Base-by-base conservation (phyloP, 805 yeast genomes). In the Dipodascus albidus region DNA sequence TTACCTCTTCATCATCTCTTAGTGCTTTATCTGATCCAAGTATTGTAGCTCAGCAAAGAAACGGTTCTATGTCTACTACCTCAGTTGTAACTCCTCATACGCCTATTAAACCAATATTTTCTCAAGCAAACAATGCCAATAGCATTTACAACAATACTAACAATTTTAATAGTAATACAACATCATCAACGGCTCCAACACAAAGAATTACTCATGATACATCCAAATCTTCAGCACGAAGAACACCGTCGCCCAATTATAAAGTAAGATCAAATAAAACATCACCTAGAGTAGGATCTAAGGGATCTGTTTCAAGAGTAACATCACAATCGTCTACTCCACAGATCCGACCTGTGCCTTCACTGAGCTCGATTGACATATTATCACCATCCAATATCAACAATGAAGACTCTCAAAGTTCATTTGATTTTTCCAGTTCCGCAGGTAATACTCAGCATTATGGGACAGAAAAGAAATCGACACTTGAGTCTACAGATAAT, bases 1-100 rank as follows among this genome's bases (percentile, higher is more conserved):
- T 22, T 8, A 23, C 54, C 3, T 42, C 55, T 21, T 11, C 55
- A 11, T 51, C 55, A 20, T n/a, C 33, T 27, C 11, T 27, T 6
- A 27, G 33, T 27, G 11, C 33, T 11, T 27, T 11, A 27, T 11
- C 33, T 11, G 33, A 27, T 27, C 11, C 33, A 27, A 6, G 11
- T 11, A 6, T 27, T 27, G 9, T 27, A 27, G 6, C 33, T 27
- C 33, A 27, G 11, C 33, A 27, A 27, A 27, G 33, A 38, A n/a
- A 4, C 6, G 20, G 20, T 38, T 38, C 44, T 38, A 14, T 14
- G 15, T 38, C 15, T 31, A 31, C 15, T 31, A 9, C 38, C 3
- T 38, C 44, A 38, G 17, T 19, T 6, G 44, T 38, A 17, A 38
- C 44, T 11, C 44, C 44, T 14, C 44, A 38, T 38, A 38, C 44